These are phyloP conservation scores for Wickerhamiella alocasiicola DNA, from an alignment of 805 yeast genomes.

Conservation along the genomic window DNA sequence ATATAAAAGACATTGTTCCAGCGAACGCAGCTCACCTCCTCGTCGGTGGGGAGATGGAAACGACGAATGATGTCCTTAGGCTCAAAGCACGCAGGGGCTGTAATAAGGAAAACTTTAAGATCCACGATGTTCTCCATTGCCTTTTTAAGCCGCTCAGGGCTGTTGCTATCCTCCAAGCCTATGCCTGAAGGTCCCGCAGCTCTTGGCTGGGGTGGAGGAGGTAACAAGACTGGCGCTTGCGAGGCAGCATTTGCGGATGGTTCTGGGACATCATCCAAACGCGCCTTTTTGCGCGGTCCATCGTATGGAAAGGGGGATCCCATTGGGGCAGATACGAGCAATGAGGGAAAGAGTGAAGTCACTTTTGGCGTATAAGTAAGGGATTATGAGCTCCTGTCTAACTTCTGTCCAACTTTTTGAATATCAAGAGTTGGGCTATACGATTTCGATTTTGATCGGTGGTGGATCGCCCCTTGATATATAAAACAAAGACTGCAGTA, in stretches of 20 bases:
- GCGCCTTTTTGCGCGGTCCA: slow-evolving; percentile 7
- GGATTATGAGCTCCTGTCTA: too few species aligned
- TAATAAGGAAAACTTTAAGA: slow-evolving; percentile 69
- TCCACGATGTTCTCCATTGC: slow-evolving; percentile 14
- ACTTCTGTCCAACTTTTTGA: too few species aligned
- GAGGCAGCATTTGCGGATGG: not conserved
- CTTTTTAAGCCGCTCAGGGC: slow-evolving; percentile 11
- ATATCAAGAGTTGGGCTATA: too few species aligned
- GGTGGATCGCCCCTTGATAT: slow-evolving; percentile 1
- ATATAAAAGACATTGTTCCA: slow-evolving; percentile 86
- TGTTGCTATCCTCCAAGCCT: slow-evolving; percentile 7
- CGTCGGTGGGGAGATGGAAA: slow-evolving; percentile 74
- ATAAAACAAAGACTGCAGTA: slow-evolving; percentile 5
- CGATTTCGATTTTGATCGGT: too few species aligned
- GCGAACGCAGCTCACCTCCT: slow-evolving; percentile 84
- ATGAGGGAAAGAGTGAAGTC: slow-evolving; percentile 7
- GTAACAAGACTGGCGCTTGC: not conserved
- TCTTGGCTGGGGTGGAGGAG: slow-evolving; percentile 8
- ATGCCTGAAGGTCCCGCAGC: slow-evolving; percentile 7
- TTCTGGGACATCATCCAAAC: slow-evolving; percentile 5
- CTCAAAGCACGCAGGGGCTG: slow-evolving; percentile 94
- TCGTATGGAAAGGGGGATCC: slow-evolving; percentile 5
- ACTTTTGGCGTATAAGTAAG: slow-evolving; percentile 2
- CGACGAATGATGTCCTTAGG: slow-evolving; percentile 76
- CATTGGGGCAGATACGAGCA: slow-evolving; percentile 1